Conservation (phyloP, 768 basidiomycete species). For the Serpula lacrymans region DNA sequence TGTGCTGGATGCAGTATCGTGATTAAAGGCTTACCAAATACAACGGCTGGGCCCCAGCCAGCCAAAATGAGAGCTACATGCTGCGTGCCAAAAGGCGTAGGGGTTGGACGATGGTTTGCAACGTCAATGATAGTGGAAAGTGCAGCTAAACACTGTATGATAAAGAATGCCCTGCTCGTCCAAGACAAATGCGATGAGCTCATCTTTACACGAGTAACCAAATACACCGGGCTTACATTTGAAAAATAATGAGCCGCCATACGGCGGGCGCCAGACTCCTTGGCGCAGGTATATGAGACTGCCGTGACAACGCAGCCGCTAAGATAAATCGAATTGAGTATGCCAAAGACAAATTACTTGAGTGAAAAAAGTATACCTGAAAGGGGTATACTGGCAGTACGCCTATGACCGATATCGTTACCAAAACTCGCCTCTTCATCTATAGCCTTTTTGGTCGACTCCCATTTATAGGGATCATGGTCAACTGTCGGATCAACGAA, state of each 20-base stretch:
- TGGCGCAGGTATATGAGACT: background rate
- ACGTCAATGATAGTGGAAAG: constrained; percentile 54
- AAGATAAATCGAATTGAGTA: background rate
- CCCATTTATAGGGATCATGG: no score
- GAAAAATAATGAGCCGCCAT: constrained; percentile 53
- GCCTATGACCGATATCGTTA: background rate
- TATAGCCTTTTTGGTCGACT: no score
- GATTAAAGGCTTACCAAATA: constrained; percentile 43
- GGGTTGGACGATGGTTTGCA: constrained; percentile 29
- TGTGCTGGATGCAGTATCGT: background rate
- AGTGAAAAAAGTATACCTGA: background rate
- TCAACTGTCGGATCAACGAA: no score
- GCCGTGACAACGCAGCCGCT: background rate
- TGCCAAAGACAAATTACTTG: background rate
- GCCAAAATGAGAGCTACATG: constrained; percentile 57
- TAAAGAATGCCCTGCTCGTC: constrained; percentile 38
- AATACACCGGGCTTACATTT: constrained; percentile 41
- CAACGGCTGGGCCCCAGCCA: constrained; percentile 56
- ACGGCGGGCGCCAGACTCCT: constrained; percentile 39
- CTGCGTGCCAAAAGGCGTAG: constrained; percentile 61
- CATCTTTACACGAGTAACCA: background rate
- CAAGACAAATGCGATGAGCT: constrained; percentile 2
- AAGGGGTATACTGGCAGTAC: constrained; percentile 2
- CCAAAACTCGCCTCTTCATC: background rate
- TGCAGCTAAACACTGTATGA: constrained; percentile 45